Evolutionary conservation across 23 red algal genomes (phyloP), one percentile per base, ranked within the genome.

Genomic region (Gracilaria domingensis): DNA sequence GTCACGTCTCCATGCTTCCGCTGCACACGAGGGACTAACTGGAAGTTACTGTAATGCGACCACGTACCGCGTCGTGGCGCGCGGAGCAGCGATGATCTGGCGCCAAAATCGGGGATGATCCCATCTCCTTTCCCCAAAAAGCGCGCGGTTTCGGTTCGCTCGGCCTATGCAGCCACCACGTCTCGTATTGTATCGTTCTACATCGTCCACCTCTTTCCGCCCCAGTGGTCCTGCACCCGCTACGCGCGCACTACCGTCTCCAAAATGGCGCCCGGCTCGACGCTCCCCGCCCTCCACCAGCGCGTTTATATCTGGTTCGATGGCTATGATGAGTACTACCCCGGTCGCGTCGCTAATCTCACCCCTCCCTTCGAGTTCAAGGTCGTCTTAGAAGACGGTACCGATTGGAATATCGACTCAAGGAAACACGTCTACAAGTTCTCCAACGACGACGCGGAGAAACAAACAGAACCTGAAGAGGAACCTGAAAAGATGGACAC

Each of bases 321-420:
- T 47, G 87, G 87, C 20, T 90, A 90, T 57, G 87, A 90, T 58
- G 73, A 90, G 57, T 90, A 70, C 72, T 90, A 90, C 75, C 34
- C 54, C 0, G 87, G 87, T 56, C 47, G 71, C 26, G 87, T 90
- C 29, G 38, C 53, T 13, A 51, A 21, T 64, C 13, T 90, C 34
- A 47, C 32, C 23, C 42, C 73, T 30, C 87, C 87, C 39, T 62
- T 79, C 76, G 58, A 71, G 47, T 90, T 90, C 87, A 48, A 80
- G 53, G 87, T 90, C 47, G 28, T 79, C 54, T 75, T 90, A 9
- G 87, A 90, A 55, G 87, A 90, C 57, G 87, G 87, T 36, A 67
- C 87, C 73, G 49, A 70, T n/a, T 90, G 87, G 87, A 24, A 54
- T 18, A 75, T 90, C 33, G 87, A 90, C 50, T 62, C 54, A 14